Conservation (phyloP, 1,139 yeast species). For the Debaryomyces nepalensis region DNA sequence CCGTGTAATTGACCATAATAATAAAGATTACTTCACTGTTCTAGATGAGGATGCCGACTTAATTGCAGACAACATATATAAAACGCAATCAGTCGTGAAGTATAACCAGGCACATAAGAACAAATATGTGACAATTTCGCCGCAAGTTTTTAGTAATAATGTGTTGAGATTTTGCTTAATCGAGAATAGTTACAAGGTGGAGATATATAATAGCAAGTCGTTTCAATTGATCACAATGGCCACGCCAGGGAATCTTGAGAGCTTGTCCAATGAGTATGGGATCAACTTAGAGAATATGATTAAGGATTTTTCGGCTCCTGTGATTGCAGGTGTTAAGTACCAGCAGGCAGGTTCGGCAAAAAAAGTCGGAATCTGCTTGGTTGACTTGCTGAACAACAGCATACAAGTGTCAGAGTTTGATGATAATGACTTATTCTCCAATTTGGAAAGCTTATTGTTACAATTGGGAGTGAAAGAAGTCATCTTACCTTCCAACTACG, state of each 20-base stretch:
- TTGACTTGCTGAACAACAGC: constrained; percentile 70
- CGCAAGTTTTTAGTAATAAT: constrained; percentile 66
- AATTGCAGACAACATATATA: constrained; percentile 83
- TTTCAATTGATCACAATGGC: constrained; percentile 70
- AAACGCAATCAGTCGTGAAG: constrained; percentile 80
- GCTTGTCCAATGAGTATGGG: constrained; percentile 41
- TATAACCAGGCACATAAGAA: constrained; percentile 48
- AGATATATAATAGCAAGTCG: constrained; percentile 62
- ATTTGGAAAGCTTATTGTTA: constrained; percentile 80
- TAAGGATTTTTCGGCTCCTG: constrained; percentile 62
- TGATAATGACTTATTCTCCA: constrained; percentile 86
- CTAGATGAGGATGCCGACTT: constrained; percentile 79
- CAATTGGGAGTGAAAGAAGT: constrained; percentile 92
- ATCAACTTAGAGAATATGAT: constrained; percentile 74
- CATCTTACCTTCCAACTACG: constrained; percentile 56
- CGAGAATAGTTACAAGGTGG: constrained; percentile 74
- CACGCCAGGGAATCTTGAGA: constrained; percentile 87
- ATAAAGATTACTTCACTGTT: constrained; percentile 76
- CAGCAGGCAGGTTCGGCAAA: constrained; percentile 46
- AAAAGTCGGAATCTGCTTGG: constrained; percentile 75
- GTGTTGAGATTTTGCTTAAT: constrained; percentile 70
- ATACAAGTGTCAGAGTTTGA: constrained; percentile 79
- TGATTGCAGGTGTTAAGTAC: constrained; percentile 75
- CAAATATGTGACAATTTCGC: constrained; percentile 76
- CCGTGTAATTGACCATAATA: constrained; percentile 68